Conservation (phyloP, 345 rosid species). For the Nasturtium officinale region DNA sequence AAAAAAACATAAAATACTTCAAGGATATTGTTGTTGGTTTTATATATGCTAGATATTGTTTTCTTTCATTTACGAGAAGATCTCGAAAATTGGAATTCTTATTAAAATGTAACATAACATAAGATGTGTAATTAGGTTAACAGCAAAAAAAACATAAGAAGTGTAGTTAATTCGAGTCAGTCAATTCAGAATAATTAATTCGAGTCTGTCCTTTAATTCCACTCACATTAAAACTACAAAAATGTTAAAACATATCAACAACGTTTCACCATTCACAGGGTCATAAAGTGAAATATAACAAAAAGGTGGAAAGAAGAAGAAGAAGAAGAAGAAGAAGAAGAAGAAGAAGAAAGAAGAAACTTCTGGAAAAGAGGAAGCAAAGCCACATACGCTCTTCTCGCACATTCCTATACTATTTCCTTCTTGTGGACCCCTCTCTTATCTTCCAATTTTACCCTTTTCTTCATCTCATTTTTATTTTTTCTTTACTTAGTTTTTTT, state of each 20-base stretch:
- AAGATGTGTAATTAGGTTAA: neutral
- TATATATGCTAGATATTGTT: neutral
- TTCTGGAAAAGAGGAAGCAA: conserved; percentile 55
- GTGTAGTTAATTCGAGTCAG: no score
- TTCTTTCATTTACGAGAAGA: neutral
- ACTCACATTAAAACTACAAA: conserved; percentile 27
- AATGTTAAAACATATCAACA: neutral
- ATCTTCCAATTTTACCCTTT: conserved; percentile 31
- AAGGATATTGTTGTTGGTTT: neutral
- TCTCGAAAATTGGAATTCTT: neutral
- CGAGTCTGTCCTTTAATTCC: conserved; percentile 12
- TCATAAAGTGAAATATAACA: neutral
- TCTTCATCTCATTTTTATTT: neutral
- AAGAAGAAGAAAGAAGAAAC: conserved; percentile 36
- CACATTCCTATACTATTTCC: conserved; percentile 42
- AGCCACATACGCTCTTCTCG: conserved; percentile 43
- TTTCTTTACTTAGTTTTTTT: neutral
- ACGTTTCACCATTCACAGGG: conserved; percentile 6
- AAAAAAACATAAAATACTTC: neutral
- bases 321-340: conserved; percentile 35
- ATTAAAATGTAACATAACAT: conserved; percentile 6
- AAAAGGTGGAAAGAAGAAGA: neutral
- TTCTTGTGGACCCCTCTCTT: conserved; percentile 37
- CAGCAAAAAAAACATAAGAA: neutral
- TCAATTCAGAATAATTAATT: no score